A percentile compares a stretch with the other conserved stretches of the same genome.
Evolutionary conservation across 2,329 filamentous ascomycete species (phyloP).

Genomic region (Penicillium sp.): DNA sequence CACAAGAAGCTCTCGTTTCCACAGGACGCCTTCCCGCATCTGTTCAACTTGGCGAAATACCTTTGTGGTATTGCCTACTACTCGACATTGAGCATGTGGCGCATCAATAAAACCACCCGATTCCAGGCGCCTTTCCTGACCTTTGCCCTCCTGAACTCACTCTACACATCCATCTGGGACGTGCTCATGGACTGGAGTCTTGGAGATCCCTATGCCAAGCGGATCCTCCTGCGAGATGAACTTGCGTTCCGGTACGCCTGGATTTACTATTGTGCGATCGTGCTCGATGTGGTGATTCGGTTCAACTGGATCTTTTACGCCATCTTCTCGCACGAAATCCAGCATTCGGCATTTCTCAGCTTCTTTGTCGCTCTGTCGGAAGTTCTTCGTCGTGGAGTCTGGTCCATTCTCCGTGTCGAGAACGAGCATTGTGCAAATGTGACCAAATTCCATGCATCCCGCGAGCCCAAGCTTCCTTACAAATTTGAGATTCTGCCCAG

Average conservation of each 20-base stretch:
- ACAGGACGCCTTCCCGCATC: constrained; percentile 71
- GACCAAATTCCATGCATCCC: constrained; percentile 76
- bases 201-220: constrained; percentile 66
- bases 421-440: constrained; percentile 97
- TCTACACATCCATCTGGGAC: constrained; percentile 89
- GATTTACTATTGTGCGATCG: constrained; percentile 82
- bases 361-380: constrained; percentile 76
- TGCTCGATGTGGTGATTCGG: constrained; percentile 74
- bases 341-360: constrained; percentile 76
- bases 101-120: constrained; percentile 56
- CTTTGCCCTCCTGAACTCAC: constrained; percentile 71
- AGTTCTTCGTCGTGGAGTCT: constrained; percentile 77
- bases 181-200: constrained; percentile 93
- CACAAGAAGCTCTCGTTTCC: constrained; percentile 1
- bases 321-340: constrained; percentile 69
- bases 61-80: constrained; percentile 74
- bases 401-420: constrained; percentile 89
- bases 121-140: constrained; percentile 68
- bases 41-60: constrained; percentile 92
- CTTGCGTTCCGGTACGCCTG: constrained; percentile 72
- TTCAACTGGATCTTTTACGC: constrained; percentile 95
- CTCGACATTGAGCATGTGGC: constrained; percentile 73
- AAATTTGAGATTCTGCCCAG: constrained; percentile 33
- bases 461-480: constrained; percentile 84
- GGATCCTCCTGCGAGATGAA: constrained; percentile 66